Evolutionary conservation across 2,329 filamentous ascomycete species (phyloP).

Genomic region (Pseudocercospora fuligena): DNA sequence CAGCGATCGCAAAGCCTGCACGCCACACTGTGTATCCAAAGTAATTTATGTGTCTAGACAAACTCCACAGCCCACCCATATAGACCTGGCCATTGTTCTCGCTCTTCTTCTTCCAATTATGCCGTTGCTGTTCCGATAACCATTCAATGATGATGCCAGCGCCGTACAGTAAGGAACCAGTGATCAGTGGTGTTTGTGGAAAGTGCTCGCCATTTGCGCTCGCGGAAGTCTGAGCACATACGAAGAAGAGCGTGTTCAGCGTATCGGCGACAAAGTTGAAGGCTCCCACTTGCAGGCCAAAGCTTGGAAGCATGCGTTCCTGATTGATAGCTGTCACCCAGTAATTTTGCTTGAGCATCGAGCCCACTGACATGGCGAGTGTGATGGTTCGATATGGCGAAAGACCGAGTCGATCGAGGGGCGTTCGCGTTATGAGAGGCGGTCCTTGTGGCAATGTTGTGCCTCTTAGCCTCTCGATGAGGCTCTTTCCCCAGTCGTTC

Average conservation of each 20-base stretch:
- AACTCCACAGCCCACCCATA: conserved; percentile 54
- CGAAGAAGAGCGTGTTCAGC: conserved; percentile 60
- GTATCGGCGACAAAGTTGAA: conserved; percentile 63
- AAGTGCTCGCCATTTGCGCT: conserved; percentile 47
- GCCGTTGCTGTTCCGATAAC: conserved; percentile 62
- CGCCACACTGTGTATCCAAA: conserved; percentile 59
- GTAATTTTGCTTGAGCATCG: conserved; percentile 61
- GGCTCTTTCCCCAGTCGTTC: conserved; percentile 45
- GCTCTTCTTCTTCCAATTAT: conserved; percentile 56
- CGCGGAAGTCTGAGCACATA: conserved; percentile 55
- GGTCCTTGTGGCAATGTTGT: conserved; percentile 49
- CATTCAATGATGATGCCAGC: conserved; percentile 61
- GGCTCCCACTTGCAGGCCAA: conserved; percentile 51
- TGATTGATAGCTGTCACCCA: conserved; percentile 55
- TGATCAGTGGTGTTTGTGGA: conserved; percentile 49
- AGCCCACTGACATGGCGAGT: conserved; percentile 59
- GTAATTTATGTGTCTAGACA: conserved; percentile 61
- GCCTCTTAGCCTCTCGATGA: conserved; percentile 55
- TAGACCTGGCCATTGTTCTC: conserved; percentile 59
- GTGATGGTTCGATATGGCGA: conserved; percentile 58
- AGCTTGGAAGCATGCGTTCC: conserved; percentile 55
- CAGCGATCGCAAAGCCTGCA: conserved; percentile 53
- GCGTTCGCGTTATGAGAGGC: conserved; percentile 46
- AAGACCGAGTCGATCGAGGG: conserved; percentile 50
- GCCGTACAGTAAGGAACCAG: conserved; percentile 57